Conservation (phyloP, 148 eudicot genomes). For the Amaranthus cruentus region DNA sequence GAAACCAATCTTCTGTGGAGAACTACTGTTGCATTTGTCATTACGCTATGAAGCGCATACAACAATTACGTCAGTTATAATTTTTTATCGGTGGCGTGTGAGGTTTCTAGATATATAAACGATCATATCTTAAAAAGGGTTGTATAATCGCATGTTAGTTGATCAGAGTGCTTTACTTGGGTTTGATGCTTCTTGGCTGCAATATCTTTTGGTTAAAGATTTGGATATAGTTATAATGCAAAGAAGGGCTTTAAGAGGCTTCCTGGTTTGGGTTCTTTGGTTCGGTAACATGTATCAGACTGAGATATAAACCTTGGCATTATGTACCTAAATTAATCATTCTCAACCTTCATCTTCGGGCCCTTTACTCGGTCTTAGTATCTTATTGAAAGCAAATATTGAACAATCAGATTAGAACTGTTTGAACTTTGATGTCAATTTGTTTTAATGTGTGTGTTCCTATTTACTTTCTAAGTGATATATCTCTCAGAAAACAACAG, state of each 20-base stretch:
- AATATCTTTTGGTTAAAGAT: neutral
- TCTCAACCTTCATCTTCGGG: neutral
- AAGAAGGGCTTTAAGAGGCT: neutral
- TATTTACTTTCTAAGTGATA: neutral
- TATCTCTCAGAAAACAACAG: slow-evolving; percentile 16
- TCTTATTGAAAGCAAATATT: neutral
- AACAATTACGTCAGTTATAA: neutral
- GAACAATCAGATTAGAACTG: slow-evolving; percentile 4
- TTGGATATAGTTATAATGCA: neutral
- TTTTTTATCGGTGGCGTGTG: neutral
- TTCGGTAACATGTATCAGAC: neutral
- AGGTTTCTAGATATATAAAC: neutral
- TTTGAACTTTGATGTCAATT: neutral
- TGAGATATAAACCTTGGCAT: neutral
- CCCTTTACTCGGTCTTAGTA: neutral
- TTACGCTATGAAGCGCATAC: neutral
- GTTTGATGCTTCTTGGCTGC: neutral
- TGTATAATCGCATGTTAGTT: neutral
- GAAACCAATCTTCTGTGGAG: too few relatives aligned
- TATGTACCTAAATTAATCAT: neutral
- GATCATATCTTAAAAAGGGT: neutral
- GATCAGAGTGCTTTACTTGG: neutral
- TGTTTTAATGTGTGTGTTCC: neutral
- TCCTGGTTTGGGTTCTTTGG: neutral
- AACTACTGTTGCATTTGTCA: neutral